phyloP scores from a whole-genome alignment of 2,329 filamentous ascomycete genomes.

The Monosporascus sp. region DNA sequence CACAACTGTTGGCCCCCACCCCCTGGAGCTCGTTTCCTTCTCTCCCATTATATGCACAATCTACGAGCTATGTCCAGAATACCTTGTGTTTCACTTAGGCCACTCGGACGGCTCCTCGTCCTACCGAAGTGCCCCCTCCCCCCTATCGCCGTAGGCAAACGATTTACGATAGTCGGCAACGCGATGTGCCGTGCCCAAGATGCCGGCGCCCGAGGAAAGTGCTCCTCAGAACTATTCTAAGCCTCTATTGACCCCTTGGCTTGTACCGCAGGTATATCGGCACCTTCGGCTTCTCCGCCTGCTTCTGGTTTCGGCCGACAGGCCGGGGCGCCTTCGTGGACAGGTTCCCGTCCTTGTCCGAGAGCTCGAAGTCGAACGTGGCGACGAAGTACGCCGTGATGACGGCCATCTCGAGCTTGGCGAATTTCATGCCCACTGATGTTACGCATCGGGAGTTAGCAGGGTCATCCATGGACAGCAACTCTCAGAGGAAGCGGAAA shows the following conservation, averaged over 20 bases:
- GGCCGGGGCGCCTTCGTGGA: constrained; percentile 18
- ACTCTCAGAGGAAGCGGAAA: constrained; percentile 7
- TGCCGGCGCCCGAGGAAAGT: too few relatives aligned
- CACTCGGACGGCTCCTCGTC: too few relatives aligned
- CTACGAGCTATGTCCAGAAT: too few relatives aligned
- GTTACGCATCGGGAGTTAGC: constrained; percentile 11
- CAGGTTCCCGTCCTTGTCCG: constrained; percentile 30
- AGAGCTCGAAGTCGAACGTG: constrained; percentile 37
- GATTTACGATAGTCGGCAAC: too few relatives aligned
- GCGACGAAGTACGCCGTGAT: constrained; percentile 43
- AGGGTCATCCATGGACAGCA: not conserved
- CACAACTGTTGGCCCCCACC: too few relatives aligned
- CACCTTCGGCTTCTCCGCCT: constrained; percentile 34
- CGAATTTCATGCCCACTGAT: constrained; percentile 33
- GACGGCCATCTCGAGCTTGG: constrained; percentile 43
- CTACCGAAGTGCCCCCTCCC: too few relatives aligned
- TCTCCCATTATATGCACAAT: too few relatives aligned
- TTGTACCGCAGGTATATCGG: constrained; percentile 32
- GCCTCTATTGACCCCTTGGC: constrained; percentile 2
- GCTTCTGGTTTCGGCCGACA: constrained; percentile 32
- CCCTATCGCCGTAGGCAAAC: too few relatives aligned
- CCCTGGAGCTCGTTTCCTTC: too few relatives aligned
- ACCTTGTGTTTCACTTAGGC: too few relatives aligned
- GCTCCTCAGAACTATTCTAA: too few relatives aligned
- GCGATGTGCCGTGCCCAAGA: too few relatives aligned